Evolutionary conservation across 164 flowering plant species (phyloP), one percentile per base, ranked within the genome.

Genomic region (Vitis amurensis): DNA sequence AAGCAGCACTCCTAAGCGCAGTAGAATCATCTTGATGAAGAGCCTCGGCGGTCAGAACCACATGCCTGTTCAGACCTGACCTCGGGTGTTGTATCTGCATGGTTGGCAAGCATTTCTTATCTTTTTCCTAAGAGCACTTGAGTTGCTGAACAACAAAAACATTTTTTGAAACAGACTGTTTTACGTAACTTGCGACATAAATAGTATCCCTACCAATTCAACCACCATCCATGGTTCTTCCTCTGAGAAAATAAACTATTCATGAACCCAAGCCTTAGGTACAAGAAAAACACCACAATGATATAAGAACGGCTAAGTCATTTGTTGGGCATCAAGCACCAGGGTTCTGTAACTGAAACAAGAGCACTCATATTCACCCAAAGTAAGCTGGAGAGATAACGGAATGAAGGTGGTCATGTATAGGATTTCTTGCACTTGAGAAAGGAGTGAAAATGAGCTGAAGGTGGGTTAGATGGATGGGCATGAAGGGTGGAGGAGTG

Each of bases 211-310:
- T 67, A 27, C 97, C 97, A 71, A 92, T 67, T 94, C 97, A 78
- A 92, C 90, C 68, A 92, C 92, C 80, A 90, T 78, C 58, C 88
- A 55, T 23, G 97, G 97, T 27, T 92, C 97, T 71, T 89, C 87
- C 84, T 94, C 89, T 79, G 29, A 58, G 68, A 50, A 19, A 47
- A 31, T 11, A 64, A 50, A 58, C 2, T 19, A 19, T 19, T 19
- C 19, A 19, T 19, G 19, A 19, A 19, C 19, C 19, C 19, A 1
- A 19, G 91, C 98, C 90, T 85, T 78, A 50, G 95, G 94, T 61
- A 94, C 98, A 71, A 94, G 82, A 74, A 94, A 91, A 73, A 91
- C 91, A 13, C 86, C 98, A 87, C 87, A 94, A 27, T 84, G 81
- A 75, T 83, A 89, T 19, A 56, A n/a, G 51, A 86, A 92, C 56